Percentiles rank a stretch among this genome's conserved stretches.
Conservation (phyloP, 1,139 yeast species). For the Kluyveromyces sp. region DNA sequence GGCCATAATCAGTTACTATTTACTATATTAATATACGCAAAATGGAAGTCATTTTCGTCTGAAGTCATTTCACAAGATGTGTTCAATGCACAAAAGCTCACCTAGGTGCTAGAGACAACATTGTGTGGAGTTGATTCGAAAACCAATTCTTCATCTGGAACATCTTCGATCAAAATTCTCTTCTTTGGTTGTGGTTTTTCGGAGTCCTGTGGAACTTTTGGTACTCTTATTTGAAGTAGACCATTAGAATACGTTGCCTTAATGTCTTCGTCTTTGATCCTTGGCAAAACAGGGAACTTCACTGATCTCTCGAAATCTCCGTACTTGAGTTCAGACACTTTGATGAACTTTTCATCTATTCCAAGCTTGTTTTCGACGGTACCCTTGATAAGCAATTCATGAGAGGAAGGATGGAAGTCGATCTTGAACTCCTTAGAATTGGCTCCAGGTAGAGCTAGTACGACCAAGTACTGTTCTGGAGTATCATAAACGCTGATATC, state of each 20-base stretch:
- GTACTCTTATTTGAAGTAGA: slow-evolving; percentile 43
- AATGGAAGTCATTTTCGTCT: background rate
- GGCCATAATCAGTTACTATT: too few relatives aligned
- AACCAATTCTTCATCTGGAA: slow-evolving; percentile 37
- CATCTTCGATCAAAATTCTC: slow-evolving; percentile 37
- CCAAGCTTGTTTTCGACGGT: slow-evolving; percentile 37
- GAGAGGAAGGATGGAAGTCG: slow-evolving; percentile 48
- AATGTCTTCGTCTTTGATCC: slow-evolving; percentile 44
- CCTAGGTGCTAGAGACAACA: background rate
- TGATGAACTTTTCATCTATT: slow-evolving; percentile 30
- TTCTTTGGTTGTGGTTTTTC: slow-evolving; percentile 34
- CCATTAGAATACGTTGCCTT: slow-evolving; percentile 47
- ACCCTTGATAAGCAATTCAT: slow-evolving; percentile 44
- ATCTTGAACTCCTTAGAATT: slow-evolving; percentile 43
- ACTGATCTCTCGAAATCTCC: slow-evolving; percentile 50
- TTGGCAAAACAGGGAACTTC: slow-evolving; percentile 46
- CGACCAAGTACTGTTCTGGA: slow-evolving; percentile 38
- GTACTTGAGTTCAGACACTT: slow-evolving; percentile 42
- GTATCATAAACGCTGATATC: slow-evolving; percentile 48
- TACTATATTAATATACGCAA: background rate
- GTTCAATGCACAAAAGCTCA: background rate
- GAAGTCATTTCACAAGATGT: background rate
- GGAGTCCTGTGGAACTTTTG: slow-evolving; percentile 36
- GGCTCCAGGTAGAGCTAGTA: slow-evolving; percentile 50
- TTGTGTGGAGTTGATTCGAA: slow-evolving; percentile 21